Evolutionary conservation across 768 basidiomycete species (phyloP).

Genomic region (Lactarius deliciosus): DNA sequence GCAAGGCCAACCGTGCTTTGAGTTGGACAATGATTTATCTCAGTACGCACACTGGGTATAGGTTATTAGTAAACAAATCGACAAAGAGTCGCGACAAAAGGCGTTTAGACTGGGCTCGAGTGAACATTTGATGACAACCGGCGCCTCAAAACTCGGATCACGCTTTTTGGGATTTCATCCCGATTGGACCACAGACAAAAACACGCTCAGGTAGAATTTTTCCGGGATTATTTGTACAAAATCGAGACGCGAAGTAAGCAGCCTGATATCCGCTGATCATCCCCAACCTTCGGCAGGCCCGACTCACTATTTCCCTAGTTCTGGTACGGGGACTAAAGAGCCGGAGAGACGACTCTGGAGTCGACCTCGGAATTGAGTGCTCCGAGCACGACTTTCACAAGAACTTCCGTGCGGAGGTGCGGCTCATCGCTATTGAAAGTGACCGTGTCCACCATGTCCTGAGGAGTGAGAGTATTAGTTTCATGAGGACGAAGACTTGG

Average conservation of each 20-base stretch:
- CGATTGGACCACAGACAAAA: not conserved
- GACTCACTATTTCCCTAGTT: not conserved
- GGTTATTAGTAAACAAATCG: not conserved
- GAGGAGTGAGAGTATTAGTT: not conserved
- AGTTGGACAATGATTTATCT: not conserved
- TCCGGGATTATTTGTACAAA: not conserved
- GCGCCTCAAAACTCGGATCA: not conserved
- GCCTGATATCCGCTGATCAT: not conserved
- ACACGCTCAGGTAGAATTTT: not conserved
- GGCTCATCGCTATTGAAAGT: slow-evolving; percentile 23
- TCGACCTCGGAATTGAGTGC: slow-evolving; percentile 18
- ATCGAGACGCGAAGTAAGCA: not conserved
- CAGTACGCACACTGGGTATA: not conserved
- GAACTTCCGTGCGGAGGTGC: slow-evolving; percentile 16
- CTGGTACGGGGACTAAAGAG: not conserved
- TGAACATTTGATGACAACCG: no score
- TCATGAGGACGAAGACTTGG: no score
- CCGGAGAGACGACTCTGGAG: not conserved
- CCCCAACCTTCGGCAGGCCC: not conserved
- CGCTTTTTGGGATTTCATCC: not conserved
- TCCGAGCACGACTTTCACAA: slow-evolving; percentile 25
- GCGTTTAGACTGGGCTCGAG: not conserved
- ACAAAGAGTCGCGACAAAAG: not conserved
- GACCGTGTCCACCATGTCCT: slow-evolving; percentile 29
- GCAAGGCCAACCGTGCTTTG: not conserved